phyloP scores from a whole-genome alignment of 148 eudicot genomes.

The Rhododendron ovatum region DNA sequence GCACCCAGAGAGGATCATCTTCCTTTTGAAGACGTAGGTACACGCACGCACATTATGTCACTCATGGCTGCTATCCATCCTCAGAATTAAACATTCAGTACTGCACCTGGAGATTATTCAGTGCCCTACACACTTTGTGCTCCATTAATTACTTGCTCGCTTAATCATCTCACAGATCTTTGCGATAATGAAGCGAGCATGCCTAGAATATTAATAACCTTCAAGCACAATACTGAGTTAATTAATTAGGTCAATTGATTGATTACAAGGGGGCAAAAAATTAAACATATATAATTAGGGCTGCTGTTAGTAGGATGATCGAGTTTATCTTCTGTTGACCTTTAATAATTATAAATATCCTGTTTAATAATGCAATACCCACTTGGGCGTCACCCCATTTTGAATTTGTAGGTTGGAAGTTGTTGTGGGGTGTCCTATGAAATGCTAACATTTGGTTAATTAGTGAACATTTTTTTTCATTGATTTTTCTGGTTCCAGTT shows the following conservation, averaged over 20 bases:
- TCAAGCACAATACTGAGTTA: too few species aligned
- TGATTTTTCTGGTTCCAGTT: background rate
- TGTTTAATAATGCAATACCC: background rate
- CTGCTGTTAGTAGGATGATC: background rate
- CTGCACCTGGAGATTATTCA: too few species aligned
- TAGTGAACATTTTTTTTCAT: background rate
- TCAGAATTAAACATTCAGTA: too few species aligned
- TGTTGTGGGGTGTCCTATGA: background rate
- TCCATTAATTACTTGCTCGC: too few species aligned
- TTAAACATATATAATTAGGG: background rate
- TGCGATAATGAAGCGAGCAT: too few species aligned
- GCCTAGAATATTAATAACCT: too few species aligned
- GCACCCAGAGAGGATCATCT: too few species aligned
- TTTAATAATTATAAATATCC: background rate
- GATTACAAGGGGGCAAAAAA: background rate
- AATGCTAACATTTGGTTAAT: background rate
- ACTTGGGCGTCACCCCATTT: background rate
- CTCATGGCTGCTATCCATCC: too few species aligned
- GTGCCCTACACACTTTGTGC: too few species aligned
- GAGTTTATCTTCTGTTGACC: background rate
- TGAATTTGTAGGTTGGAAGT: background rate
- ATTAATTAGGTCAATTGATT: background rate
- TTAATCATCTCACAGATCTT: too few species aligned
- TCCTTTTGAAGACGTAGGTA: too few species aligned
- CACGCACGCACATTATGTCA: too few species aligned